A percentile compares a stretch with the other conserved stretches of the same genome.
phyloP scores from a whole-genome alignment of 192 early-diverging fungal genomes.

The Backusella macrospora region DNA sequence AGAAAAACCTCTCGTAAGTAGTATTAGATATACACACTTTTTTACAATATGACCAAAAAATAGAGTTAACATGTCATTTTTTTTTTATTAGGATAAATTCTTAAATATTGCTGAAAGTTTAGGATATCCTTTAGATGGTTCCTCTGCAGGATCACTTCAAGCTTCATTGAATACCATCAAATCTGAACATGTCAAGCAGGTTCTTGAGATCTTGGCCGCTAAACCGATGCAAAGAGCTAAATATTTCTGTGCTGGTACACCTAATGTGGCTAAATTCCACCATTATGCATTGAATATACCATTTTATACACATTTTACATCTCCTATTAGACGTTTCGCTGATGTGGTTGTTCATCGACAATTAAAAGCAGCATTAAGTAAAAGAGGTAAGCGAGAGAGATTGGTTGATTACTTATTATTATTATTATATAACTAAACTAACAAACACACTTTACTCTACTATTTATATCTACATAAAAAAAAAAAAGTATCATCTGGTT shows the following conservation, averaged over 20 bases:
- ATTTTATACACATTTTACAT: conserved; percentile 99
- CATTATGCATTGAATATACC: conserved; percentile 94
- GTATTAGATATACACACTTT: not conserved
- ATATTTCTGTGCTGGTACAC: conserved; percentile 94
- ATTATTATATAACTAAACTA: not conserved
- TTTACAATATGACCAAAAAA: not conserved
- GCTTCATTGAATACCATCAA: conserved; percentile 62
- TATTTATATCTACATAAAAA: too few relatives aligned
- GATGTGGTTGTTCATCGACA: conserved; percentile 96
- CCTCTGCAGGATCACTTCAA: conserved; percentile 60
- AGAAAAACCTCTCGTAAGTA: conserved; percentile 48
- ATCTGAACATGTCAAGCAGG: conserved; percentile 51
- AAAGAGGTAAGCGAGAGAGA: conserved; percentile 39
- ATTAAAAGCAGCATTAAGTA: conserved; percentile 66
- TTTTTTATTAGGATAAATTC: conserved; percentile 54
- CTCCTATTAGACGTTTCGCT: conserved; percentile 96
- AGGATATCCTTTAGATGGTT: conserved; percentile 78
- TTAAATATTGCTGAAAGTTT: conserved; percentile 46
- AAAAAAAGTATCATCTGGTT: conserved; percentile 14
- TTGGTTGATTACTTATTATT: not conserved
- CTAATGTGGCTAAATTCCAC: conserved; percentile 67
- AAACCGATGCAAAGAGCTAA: conserved; percentile 99
- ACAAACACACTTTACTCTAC: not conserved
- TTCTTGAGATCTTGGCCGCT: conserved; percentile 82
- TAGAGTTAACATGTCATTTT: not conserved